Evolutionary conservation across 2,329 filamentous ascomycete species (phyloP).

Genomic region (Aureobasidium melanogenum): DNA sequence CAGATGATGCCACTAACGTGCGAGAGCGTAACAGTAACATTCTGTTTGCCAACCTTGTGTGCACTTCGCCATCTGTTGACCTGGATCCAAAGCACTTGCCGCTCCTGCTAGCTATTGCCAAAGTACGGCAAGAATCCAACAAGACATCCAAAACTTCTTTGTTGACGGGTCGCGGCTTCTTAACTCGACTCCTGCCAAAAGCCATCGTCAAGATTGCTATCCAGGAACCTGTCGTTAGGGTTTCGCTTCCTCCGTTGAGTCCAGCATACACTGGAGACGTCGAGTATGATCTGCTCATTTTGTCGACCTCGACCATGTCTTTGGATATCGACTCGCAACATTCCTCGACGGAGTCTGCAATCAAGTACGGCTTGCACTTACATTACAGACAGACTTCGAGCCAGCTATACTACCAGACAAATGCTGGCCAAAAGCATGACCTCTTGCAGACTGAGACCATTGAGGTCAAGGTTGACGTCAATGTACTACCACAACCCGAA

Average conservation of each 20-base stretch:
- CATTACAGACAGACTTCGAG: slow-evolving; percentile 78
- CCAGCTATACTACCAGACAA: slow-evolving; percentile 89
- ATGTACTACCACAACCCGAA: slow-evolving; percentile 74
- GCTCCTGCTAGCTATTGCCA: slow-evolving; percentile 67
- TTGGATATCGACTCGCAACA: slow-evolving; percentile 95
- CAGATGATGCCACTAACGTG: slow-evolving; percentile 53
- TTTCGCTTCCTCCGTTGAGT: slow-evolving; percentile 73
- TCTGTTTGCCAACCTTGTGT: slow-evolving; percentile 87
- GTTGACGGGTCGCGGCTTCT: slow-evolving; percentile 39
- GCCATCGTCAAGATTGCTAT: slow-evolving; percentile 91
- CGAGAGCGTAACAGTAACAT: slow-evolving; percentile 90
- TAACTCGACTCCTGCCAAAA: slow-evolving; percentile 88
- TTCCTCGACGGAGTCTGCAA: slow-evolving; percentile 62
- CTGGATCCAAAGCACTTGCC: slow-evolving; percentile 87
- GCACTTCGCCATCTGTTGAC: slow-evolving; percentile 92
- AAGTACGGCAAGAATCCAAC: slow-evolving; percentile 30
- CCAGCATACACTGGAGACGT: slow-evolving; percentile 49
- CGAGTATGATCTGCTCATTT: slow-evolving; percentile 92
- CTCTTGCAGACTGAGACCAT: slow-evolving; percentile 80
- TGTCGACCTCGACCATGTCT: slow-evolving; percentile 86
- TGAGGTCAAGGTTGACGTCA: slow-evolving; percentile 78
- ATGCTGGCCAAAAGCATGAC: slow-evolving; percentile 72
- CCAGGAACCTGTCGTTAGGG: slow-evolving; percentile 88
- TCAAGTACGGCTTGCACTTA: slow-evolving; percentile 79
- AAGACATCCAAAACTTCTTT: background rate